A percentile compares a stretch with the other conserved stretches of the same genome.
phyloP scores from a whole-genome alignment of 495 filamentous ascomycete species.

The Ramalina intermedia region DNA sequence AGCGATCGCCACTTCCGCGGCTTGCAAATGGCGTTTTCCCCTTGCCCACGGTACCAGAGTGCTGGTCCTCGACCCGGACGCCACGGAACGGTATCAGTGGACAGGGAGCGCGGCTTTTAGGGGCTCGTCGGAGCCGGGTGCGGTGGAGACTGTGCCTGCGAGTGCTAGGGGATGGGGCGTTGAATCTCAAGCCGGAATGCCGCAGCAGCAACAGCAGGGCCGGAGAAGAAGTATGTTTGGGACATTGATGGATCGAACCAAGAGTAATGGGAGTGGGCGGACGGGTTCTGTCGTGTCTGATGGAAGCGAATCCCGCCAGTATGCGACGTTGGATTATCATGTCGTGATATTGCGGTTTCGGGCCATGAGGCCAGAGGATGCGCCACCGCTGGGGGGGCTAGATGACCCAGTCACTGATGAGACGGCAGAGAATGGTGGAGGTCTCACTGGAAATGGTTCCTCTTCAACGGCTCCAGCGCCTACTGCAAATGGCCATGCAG shows the following conservation, averaged over 20 bases:
- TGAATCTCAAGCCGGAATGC: background rate
- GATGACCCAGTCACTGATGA: background rate
- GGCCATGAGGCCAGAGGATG: background rate
- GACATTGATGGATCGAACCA: background rate
- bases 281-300: background rate
- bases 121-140: background rate
- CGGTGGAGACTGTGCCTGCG: background rate
- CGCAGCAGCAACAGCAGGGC: background rate
- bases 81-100: constrained; percentile 2
- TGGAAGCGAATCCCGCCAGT: background rate
- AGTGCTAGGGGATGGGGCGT: background rate
- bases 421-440: background rate
- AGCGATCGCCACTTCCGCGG: background rate
- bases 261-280: background rate
- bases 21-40: constrained; percentile 4
- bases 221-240: constrained; percentile 2
- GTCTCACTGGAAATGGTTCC: no score
- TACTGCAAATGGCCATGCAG: background rate
- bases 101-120: constrained; percentile 6
- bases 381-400: no score
- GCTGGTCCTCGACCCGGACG: constrained; percentile 1
- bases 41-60: constrained; percentile 3
- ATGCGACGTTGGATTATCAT: constrained; percentile 5
- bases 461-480: background rate
- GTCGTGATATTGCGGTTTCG: constrained; percentile 4